phyloP scores from a whole-genome alignment of 2,329 filamentous ascomycete genomes.

The Sporothrix dimorphospora region DNA sequence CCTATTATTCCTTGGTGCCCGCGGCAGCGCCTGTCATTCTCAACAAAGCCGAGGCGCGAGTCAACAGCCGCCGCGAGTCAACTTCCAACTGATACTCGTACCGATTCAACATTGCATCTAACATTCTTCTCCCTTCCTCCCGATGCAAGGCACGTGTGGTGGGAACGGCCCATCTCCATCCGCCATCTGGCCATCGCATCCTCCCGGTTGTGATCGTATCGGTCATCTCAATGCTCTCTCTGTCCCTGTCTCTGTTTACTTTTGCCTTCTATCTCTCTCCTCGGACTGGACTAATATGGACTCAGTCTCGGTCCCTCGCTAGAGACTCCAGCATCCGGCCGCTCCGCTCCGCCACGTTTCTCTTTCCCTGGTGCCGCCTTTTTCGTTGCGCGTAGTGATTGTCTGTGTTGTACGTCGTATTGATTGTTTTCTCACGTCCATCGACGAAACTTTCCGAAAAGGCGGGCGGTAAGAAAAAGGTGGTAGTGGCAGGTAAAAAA shows the following conservation, averaged over 20 bases:
- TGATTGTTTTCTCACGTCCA: neutral
- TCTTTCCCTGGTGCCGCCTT: neutral
- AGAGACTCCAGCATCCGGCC: neutral
- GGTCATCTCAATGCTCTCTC: neutral
- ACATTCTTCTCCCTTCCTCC: neutral
- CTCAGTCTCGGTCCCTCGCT: neutral
- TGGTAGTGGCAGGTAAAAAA: too few species aligned
- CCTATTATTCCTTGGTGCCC: neutral
- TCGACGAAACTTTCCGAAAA: neutral
- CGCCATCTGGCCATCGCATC: neutral
- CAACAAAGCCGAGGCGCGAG: neutral
- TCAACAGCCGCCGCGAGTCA: neutral
- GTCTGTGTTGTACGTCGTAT: neutral
- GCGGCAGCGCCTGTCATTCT: neutral
- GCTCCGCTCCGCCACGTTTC: conserved; percentile 5
- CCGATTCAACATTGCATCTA: neutral
- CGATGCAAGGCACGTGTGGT: conserved; percentile 13
- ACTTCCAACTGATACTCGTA: neutral
- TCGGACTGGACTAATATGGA: neutral
- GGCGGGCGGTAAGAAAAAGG: too few species aligned
- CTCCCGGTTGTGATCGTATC: conserved; percentile 10
- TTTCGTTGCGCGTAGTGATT: neutral
- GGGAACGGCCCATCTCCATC: neutral
- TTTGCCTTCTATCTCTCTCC: neutral
- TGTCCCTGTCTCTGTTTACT: neutral